Conservation (phyloP, 1,284 basidiomycete species). For the Ceratobasidium sp. region DNA sequence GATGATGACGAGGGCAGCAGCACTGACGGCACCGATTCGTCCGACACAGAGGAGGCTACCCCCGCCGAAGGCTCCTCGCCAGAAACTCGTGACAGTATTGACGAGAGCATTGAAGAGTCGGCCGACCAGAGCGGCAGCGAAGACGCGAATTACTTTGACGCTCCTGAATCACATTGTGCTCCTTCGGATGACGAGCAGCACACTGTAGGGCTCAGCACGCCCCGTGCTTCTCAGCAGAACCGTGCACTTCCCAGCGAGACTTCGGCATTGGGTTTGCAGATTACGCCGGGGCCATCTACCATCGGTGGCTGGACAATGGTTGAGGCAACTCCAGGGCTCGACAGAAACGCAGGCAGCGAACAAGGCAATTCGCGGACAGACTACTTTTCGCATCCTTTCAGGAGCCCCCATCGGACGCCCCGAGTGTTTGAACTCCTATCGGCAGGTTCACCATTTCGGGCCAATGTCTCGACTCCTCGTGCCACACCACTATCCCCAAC, state of each 20-base stretch:
- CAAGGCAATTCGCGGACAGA: constrained; percentile 11
- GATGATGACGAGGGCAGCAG: constrained; percentile 27
- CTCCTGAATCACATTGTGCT: constrained; percentile 17
- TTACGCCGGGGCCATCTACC: constrained; percentile 14
- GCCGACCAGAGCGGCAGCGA: constrained; percentile 14
- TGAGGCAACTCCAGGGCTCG: constrained; percentile 19
- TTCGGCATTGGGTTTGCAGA: constrained; percentile 36
- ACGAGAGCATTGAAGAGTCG: constrained; percentile 28
- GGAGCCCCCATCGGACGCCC: too few species aligned
- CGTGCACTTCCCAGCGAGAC: constrained; percentile 8
- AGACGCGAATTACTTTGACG: constrained; percentile 28
- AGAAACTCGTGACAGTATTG: constrained; percentile 22
- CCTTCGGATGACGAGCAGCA: neutral
- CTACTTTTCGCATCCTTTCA: constrained; percentile 27
- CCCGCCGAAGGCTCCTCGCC: constrained; percentile 19
- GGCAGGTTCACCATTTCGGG: too few species aligned
- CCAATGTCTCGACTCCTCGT: too few species aligned
- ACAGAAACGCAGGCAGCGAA: neutral
- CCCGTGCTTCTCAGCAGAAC: constrained; percentile 27
- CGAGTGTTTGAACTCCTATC: too few species aligned
- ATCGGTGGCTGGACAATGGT: constrained; percentile 17
- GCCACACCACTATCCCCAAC: too few species aligned
- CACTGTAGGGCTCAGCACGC: constrained; percentile 10
- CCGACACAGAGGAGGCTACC: constrained; percentile 6
- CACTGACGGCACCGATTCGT: neutral